Evolutionary conservation across 1,284 basidiomycete species (phyloP), one percentile per base, ranked within the genome.

Genomic region (Cutaneotrichosporon sp.): DNA sequence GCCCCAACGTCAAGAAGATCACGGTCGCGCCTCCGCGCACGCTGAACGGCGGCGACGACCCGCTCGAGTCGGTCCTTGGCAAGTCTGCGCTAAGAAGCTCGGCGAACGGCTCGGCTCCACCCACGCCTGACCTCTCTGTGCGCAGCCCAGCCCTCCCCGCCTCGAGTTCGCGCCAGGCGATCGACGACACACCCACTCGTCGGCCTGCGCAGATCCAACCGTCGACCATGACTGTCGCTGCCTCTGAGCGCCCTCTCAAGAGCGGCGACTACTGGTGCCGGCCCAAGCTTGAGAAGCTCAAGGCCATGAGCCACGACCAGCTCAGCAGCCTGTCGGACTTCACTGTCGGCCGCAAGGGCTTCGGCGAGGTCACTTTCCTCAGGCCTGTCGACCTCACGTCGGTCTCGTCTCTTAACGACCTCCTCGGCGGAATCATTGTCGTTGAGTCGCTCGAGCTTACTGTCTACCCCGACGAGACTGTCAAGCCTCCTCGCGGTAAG

Each of bases 1-100:
- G 90, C 47, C 87, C 89, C 63, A 97, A 91, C 76, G 92, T 97
- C 67, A 99, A 98, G 85, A 96, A 97, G 78, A 86, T 99, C 61
- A 89, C 95, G 47, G 81, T 98, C 63, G 90, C 94, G 74, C 47
- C 61, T 11, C 90, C 89, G 77, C 81, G 77, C 62, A 30, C 56
- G 26, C 21, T 61, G 51, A 53, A 53, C 31, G 60, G 65, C 47
- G 63, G 73, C 55, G 75, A 75, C 7, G 79, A 81, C 62, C 71
- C 73, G 30, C 72, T 78, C 40, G 76, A 78, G 53, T 74, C 73
- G n/a, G 73, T 80, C 5, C 66, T 80, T 4, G 78, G 78, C 64
- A 78, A 76, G 67, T 80, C 78, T 8, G 73, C 74, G 18, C 64
- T 78, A n/a, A 63, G 61, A 46, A 61, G 61, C 46, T 11, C 79